Evolutionary conservation across 108 stramenopile genomes (phyloP).

Genomic region (Seminavis robusta): DNA sequence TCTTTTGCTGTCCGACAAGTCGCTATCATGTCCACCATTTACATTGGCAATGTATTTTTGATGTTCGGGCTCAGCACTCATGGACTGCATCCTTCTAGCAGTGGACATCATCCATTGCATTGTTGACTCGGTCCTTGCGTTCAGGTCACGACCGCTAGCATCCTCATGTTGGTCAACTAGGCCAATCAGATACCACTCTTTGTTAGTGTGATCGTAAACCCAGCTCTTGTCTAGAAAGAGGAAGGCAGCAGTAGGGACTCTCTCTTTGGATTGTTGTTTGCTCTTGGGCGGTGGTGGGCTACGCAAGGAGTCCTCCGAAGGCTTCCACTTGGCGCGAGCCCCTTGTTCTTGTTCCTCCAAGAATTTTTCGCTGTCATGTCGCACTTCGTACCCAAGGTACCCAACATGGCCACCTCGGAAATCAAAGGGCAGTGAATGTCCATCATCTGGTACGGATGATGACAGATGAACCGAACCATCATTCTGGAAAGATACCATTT

Average conservation of each 20-base stretch:
- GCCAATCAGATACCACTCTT: constrained; percentile 66
- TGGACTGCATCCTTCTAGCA: too few species aligned
- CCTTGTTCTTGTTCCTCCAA: constrained; percentile 32
- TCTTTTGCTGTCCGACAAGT: too few species aligned
- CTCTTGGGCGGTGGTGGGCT: not conserved
- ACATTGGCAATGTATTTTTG: too few species aligned
- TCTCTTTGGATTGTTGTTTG: constrained; percentile 19
- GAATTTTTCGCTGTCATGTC: constrained; percentile 56
- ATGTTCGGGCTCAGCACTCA: too few species aligned
- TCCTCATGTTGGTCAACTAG: constrained; percentile 23
- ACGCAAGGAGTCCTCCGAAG: not conserved
- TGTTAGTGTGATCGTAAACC: constrained; percentile 66
- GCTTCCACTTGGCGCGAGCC: not conserved
- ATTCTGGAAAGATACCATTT: not conserved
- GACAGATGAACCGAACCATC: not conserved
- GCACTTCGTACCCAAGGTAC: constrained; percentile 78
- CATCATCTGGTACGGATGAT: not conserved
- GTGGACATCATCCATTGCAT: constrained; percentile 3
- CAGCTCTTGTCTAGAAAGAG: constrained; percentile 65
- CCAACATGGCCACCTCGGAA: constrained; percentile 84
- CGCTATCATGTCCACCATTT: too few species aligned
- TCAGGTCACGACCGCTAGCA: constrained; percentile 40
- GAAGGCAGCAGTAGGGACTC: constrained; percentile 81
- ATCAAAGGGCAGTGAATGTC: constrained; percentile 43
- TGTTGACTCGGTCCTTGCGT: constrained; percentile 33